Conservation (phyloP, 1,139 yeast genomes). For the Suhomyces maxii region DNA sequence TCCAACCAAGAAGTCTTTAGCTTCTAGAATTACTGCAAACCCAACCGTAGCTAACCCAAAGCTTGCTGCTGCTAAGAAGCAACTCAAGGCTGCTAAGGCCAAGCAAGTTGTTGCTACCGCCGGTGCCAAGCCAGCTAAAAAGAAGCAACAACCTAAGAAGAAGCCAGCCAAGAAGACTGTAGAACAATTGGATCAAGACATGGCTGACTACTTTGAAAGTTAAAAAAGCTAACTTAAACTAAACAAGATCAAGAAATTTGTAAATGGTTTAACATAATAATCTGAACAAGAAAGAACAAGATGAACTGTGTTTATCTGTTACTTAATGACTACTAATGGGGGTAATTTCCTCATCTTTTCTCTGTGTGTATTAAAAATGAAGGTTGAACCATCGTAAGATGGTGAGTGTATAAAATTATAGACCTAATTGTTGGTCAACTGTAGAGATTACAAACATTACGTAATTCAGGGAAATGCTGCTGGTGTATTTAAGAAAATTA, state of each 20-base stretch:
- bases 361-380: neutral
- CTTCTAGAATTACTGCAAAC: conserved; percentile 67
- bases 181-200: conserved; percentile 90
- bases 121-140: conserved; percentile 20
- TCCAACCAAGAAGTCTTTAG: conserved; percentile 75
- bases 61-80: conserved; percentile 22
- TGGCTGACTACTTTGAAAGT: conserved; percentile 78
- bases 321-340: neutral
- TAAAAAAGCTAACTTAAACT: neutral
- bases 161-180: conserved; percentile 64
- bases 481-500: neutral
- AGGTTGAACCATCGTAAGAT: neutral
- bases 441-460: too few relatives aligned
- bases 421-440: neutral
- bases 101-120: conserved; percentile 17
- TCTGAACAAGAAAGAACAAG: neutral
- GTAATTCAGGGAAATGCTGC: too few relatives aligned
- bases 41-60: conserved; percentile 23
- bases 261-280: neutral
- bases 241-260: too few relatives aligned
- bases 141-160: conserved; percentile 28
- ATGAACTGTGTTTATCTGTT: neutral
- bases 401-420: neutral
- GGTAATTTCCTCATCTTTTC: neutral
- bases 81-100: conserved; percentile 20